These are phyloP conservation scores for Manihot esculenta DNA, from an alignment of 441 rosid species.

Conservation along the genomic window DNA sequence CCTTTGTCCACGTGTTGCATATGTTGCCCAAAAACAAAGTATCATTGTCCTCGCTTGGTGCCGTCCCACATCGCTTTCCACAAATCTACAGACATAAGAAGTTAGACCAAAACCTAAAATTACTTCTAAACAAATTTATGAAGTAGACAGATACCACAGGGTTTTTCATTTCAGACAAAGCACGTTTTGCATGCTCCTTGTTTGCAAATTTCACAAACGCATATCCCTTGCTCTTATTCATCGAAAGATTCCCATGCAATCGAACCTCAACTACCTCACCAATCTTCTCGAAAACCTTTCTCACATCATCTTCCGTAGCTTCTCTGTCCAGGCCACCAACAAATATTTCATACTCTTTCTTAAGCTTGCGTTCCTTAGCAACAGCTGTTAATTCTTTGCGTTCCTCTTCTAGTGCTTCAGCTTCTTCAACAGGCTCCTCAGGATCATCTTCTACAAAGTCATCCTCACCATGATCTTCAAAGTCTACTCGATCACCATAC, in stretches of 20 bases:
- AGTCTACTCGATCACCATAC: constrained; percentile 58
- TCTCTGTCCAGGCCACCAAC: constrained; percentile 62
- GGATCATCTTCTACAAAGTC: constrained; percentile 49
- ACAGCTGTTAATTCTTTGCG: constrained; percentile 43
- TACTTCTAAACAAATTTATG: constrained; percentile 4
- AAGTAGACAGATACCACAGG: constrained; percentile 47
- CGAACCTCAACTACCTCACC: constrained; percentile 61
- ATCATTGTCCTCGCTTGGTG: constrained; percentile 69
- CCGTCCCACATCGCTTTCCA: constrained; percentile 68
- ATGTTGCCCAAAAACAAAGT: constrained; percentile 65
- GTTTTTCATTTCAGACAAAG: constrained; percentile 65
- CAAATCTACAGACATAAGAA: constrained; percentile 40
- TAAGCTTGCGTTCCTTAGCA: constrained; percentile 51
- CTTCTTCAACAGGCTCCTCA: constrained; percentile 51
- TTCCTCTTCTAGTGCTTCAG: constrained; percentile 49
- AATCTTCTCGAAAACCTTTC: constrained; percentile 52
- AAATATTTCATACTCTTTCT: constrained; percentile 67
- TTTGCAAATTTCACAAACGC: constrained; percentile 64
- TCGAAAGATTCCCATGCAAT: constrained; percentile 44
- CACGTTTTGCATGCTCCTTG: constrained; percentile 54
- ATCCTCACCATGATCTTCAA: constrained; percentile 58
- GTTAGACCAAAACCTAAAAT: constrained; percentile 13
- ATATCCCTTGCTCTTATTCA: constrained; percentile 52
- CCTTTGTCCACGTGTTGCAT: constrained; percentile 72
- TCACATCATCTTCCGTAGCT: constrained; percentile 60